Percentiles rank a stretch among this genome's conserved stretches.
Evolutionary conservation across 2,329 filamentous ascomycete genomes (phyloP).

Genomic region (Calonectria pauciramosa): DNA sequence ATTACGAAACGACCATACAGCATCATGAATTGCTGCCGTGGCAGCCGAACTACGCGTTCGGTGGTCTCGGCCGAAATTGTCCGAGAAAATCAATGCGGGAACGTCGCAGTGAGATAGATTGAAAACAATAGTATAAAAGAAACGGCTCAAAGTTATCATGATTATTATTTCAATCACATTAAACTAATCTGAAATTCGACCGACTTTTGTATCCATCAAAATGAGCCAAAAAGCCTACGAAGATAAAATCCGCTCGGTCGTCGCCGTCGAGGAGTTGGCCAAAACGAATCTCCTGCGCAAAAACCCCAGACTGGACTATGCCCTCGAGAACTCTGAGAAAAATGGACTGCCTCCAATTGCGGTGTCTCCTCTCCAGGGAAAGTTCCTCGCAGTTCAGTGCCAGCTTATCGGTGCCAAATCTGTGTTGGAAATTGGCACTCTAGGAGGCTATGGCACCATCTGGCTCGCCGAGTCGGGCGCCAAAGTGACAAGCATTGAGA

Average conservation of each 20-base stretch:
- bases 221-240: neutral
- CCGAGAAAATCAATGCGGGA: neutral
- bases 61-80: neutral
- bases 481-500: constrained; percentile 65
- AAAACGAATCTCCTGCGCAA: neutral
- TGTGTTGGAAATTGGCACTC: neutral
- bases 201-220: too few species aligned
- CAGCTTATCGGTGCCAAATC: neutral
- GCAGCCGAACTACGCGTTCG: neutral
- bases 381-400: neutral
- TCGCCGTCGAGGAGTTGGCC: neutral
- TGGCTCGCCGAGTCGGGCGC: constrained; percentile 2
- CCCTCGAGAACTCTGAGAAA: neutral
- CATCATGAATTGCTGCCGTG: neutral
- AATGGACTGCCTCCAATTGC: neutral
- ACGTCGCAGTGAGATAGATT: neutral
- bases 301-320: neutral
- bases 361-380: neutral
- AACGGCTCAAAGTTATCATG: neutral
- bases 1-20: neutral
- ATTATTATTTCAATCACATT: neutral
- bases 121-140: neutral
- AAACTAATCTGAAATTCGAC: too few species aligned
- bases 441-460: neutral
- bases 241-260: neutral